phyloP scores from a whole-genome alignment of 345 rosid species.

The Noccaea bulbosa region DNA sequence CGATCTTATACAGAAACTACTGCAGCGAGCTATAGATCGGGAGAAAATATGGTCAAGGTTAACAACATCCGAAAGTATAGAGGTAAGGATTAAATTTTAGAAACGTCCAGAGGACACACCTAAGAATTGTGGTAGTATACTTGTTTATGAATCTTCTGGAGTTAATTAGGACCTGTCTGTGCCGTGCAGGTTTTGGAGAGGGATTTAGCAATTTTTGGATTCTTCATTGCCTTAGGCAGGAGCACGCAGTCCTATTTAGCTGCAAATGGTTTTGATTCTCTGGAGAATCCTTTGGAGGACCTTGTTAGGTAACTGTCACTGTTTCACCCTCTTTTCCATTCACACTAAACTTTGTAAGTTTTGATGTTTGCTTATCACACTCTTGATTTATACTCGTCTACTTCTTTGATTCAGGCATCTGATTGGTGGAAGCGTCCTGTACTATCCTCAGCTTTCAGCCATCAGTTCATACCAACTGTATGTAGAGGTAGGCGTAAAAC shows the following conservation, averaged over 20 bases:
- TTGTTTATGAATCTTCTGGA: slow-evolving; percentile 9
- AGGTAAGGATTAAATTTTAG: slow-evolving; percentile 53
- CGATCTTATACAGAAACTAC: slow-evolving; percentile 83
- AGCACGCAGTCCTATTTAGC: slow-evolving; percentile 70
- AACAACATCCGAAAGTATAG: slow-evolving; percentile 94
- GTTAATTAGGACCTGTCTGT: slow-evolving; percentile 30
- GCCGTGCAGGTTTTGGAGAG: slow-evolving; percentile 84
- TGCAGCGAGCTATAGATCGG: slow-evolving; percentile 85
- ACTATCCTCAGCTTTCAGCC: slow-evolving; percentile 93
- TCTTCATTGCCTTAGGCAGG: slow-evolving; percentile 94
- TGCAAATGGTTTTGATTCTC: slow-evolving; percentile 78
- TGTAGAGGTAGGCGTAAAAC: slow-evolving; percentile 77
- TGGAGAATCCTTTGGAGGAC: slow-evolving; percentile 70
- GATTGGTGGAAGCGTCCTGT: slow-evolving; percentile 88
- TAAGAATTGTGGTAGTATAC: slow-evolving; percentile 10
- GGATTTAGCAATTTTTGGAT: slow-evolving; percentile 97
- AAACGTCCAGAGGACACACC: slow-evolving; percentile 29
- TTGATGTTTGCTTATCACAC: slow-evolving; percentile 23
- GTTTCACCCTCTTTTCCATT: slow-evolving; percentile 28
- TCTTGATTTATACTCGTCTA: slow-evolving; percentile 16
- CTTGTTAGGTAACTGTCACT: slow-evolving; percentile 66
- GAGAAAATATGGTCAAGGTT: slow-evolving; percentile 98
- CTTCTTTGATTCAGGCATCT: slow-evolving; percentile 61
- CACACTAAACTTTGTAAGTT: slow-evolving; percentile 2
- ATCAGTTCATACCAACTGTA: slow-evolving; percentile 94